phyloP scores from a whole-genome alignment of 441 rosid genomes.

The Isatis lusitanica region DNA sequence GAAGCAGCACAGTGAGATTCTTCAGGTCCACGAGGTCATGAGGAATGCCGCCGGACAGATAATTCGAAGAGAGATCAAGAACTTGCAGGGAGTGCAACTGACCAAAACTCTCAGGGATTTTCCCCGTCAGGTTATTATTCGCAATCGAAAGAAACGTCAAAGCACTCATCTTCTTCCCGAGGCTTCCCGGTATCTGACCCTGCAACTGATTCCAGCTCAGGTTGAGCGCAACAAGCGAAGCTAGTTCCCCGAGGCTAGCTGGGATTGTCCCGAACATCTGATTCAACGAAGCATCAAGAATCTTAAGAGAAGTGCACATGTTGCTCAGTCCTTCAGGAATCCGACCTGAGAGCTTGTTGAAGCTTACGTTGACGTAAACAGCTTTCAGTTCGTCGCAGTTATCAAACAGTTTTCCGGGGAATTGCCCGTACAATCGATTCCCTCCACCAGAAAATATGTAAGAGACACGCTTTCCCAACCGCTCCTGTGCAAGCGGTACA shows the following conservation, averaged over 20 bases:
- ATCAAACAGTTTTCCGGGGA: conserved; percentile 46
- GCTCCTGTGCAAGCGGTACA: conserved; percentile 42
- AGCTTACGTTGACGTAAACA: conserved; percentile 49
- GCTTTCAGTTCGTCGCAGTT: conserved; percentile 45
- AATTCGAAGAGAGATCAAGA: conserved; percentile 55
- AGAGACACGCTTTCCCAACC: conserved; percentile 38
- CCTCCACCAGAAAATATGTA: conserved; percentile 58
- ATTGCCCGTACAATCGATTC: conserved; percentile 48
- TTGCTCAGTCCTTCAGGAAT: conserved; percentile 50
- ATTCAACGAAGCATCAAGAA: conserved; percentile 55
- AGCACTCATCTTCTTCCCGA: conserved; percentile 42
- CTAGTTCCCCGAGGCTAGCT: conserved; percentile 39
- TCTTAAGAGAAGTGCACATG: conserved; percentile 44
- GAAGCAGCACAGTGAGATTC: conserved; percentile 48
- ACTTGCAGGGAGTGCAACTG: conserved; percentile 42
- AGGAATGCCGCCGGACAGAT: conserved; percentile 55
- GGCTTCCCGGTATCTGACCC: conserved; percentile 49
- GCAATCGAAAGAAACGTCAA: conserved; percentile 50
- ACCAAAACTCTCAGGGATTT: conserved; percentile 48
- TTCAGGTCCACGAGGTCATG: conserved; percentile 39
- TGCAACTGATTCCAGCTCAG: conserved; percentile 52
- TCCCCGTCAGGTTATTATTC: conserved; percentile 50
- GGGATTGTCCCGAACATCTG: conserved; percentile 50
- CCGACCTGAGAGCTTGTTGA: conserved; percentile 51
- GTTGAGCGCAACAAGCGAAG: conserved; percentile 50